Evolutionary conservation across 495 filamentous ascomycete species (phyloP).

Genomic region (Apiosordaria backusii): DNA sequence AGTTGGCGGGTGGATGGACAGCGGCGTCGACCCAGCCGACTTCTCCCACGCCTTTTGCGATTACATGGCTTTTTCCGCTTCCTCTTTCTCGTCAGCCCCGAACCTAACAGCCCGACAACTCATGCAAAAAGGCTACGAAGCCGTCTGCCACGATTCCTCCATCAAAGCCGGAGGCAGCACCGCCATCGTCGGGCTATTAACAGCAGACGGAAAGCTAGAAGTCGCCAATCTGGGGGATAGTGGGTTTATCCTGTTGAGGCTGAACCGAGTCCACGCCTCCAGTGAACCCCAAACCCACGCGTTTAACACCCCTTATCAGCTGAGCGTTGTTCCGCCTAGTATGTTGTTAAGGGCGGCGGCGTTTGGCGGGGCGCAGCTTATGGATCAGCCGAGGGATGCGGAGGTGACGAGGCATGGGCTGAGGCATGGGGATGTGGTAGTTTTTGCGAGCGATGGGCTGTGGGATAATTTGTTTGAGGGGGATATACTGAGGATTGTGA

Average conservation of each 20-base stretch:
- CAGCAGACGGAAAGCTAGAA: slow-evolving; percentile 66
- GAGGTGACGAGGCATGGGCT: slow-evolving; percentile 68
- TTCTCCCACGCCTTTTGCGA: slow-evolving; percentile 94
- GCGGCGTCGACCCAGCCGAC: slow-evolving; percentile 86
- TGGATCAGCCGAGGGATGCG: slow-evolving; percentile 83
- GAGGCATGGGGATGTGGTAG: slow-evolving; percentile 83
- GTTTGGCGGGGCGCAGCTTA: slow-evolving; percentile 76
- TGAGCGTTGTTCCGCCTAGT: slow-evolving; percentile 78
- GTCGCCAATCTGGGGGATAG: slow-evolving; percentile 97
- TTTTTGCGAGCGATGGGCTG: slow-evolving; percentile 92
- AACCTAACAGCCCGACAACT: slow-evolving; percentile 62
- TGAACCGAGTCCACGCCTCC: slow-evolving; percentile 75
- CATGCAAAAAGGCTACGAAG: slow-evolving; percentile 79
- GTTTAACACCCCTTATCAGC: slow-evolving; percentile 96
- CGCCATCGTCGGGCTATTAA: slow-evolving; percentile 74
- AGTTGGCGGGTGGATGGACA: slow-evolving; percentile 91
- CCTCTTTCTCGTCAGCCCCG: slow-evolving; percentile 3
- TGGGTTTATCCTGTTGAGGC: slow-evolving; percentile 82
- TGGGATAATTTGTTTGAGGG: slow-evolving; percentile 95
- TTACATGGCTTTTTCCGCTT: slow-evolving; percentile 77
- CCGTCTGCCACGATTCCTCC: slow-evolving; percentile 64
- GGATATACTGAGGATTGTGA: slow-evolving; percentile 77
- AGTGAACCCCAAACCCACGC: slow-evolving; percentile 89
- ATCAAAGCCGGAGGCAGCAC: slow-evolving; percentile 86
- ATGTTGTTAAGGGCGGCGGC: slow-evolving; percentile 70